Evolutionary conservation across 2,329 filamentous ascomycete genomes (phyloP), one percentile per base, ranked within the genome.

Genomic region (Ceratocystis variospora): DNA sequence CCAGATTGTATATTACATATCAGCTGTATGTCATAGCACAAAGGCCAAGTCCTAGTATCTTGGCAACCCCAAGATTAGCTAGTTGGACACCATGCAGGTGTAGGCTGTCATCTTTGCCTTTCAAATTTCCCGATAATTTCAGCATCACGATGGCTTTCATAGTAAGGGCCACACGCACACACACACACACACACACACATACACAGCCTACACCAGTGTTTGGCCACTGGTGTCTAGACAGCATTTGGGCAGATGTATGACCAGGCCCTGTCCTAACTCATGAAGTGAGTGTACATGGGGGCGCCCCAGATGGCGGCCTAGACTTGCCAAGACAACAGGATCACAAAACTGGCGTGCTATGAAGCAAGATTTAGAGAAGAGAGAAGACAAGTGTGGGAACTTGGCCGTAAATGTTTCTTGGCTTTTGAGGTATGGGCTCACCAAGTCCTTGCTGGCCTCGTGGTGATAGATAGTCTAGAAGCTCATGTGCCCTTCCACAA

Each of bases 401-500:
- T 33, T 37, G 55, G 3, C 55, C 17, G 8, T 31, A 31, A 59
- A 12, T 59, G 55, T 37, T 59, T 59, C 55, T 37, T 37, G 28
- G 55, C 28, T 59, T 59, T 37, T 10, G 55, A 37, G 55, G 55
- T 37, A 31, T 59, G 55, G 25, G 55, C 55, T 59, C 55, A n/a
- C 15, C 37, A 41, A 41, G 37, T 41, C 37, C 37, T 12, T 41
- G 10, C 37, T 41, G 37, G 10, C 10, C 28, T 53, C 22, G 48
- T 15, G 10, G 28, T 44, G 53, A 65, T 65, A 31, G 44, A 44
- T 53, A 65, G 64, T 65, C 33, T 48, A 37, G 55, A 63, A 63
- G 44, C 41, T 19, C 12, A 45, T 50, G 17, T 63, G 37, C 25
- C 25, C 25, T 46, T 50, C 46, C 41, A 48, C 5, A 25, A 7